Base-by-base conservation (phyloP, 2,329 filamentous ascomycete genomes). In the Uncinocarpus reesii region DNA sequence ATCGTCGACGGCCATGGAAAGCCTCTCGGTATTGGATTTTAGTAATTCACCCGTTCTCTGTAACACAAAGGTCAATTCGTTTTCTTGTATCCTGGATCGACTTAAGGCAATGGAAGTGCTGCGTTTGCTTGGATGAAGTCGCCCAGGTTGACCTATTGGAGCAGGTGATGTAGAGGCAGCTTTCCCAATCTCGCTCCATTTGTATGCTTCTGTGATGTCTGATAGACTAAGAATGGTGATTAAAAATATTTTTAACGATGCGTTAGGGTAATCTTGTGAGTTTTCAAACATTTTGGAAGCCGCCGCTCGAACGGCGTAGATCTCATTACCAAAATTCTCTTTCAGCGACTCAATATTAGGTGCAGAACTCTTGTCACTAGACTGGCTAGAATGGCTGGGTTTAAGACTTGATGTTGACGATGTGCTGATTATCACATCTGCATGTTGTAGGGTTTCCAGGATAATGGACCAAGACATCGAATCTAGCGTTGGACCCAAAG, bases 381-480 rank as follows among this genome's bases (percentile, higher is more conserved):
- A 52, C 31, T 57, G 60, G 47, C 53, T 58, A 1, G 54, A 45
- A 13, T 58, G 49, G n/a, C 50, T 48, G 45, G 56, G 59, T 41
- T 64, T 66, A 45, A 57, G 58, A 4, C 55, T 45, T 6, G 54
- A 21, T 3, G 52, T 26, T 11, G 62, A 59, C 3, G 62, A 63
- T 38, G 62, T 56, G 11, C 62, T 84, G 21, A 95, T 75, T 3
- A 96, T 81, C 53, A 94, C 80, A 58, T 96, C 92, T 2, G 90
- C 89, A 63, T 95, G 86, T 59, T 95, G 88, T 6, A 98, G 70
- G 0, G 89, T 94, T 59, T 94, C 89, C 1, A 98, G 75, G 13
- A 98, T 74, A 50, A 98, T 96, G 1, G 81, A 81, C 86, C 93
- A 98, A 0, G 90, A 63, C 50, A 60, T 85, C 11, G 77, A 74